Percentiles rank a stretch among this genome's conserved stretches.
Conservation (phyloP, 352 stramenopile genomes). For the Phytophthora boehmeriae region DNA sequence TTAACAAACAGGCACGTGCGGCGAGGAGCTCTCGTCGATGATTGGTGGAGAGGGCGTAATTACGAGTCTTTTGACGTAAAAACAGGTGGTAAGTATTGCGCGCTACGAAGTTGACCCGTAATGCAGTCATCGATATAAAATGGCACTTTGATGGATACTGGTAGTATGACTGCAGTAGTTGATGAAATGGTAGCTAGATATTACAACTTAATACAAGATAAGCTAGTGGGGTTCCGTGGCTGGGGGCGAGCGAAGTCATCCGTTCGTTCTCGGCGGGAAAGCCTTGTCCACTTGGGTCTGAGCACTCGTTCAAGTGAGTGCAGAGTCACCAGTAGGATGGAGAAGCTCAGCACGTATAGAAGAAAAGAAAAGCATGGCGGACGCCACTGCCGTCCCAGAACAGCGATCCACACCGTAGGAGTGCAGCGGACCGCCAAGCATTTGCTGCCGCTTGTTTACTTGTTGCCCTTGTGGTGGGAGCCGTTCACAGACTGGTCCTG, state of each 20-base stretch:
- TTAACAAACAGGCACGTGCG: constrained; percentile 23
- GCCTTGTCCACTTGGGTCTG: background rate
- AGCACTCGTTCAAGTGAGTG: background rate
- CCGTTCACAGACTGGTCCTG: constrained; percentile 38
- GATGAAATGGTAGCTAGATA: constrained; percentile 31
- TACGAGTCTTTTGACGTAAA: constrained; percentile 13
- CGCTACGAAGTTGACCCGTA: too few relatives aligned
- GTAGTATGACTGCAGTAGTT: constrained; percentile 4
- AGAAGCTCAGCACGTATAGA: constrained; percentile 20
- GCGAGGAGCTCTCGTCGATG: constrained; percentile 7
- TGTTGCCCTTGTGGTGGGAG: constrained; percentile 59
- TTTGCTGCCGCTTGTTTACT: constrained; percentile 24
- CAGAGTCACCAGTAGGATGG: background rate
- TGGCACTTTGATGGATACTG: too few relatives aligned
- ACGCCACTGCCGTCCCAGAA: background rate
- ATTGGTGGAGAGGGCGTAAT: constrained; percentile 25
- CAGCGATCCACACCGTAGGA: background rate
- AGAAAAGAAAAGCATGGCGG: constrained; percentile 11
- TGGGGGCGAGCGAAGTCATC: constrained; percentile 7
- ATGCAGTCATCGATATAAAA: too few relatives aligned
- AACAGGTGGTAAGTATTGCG: too few relatives aligned
- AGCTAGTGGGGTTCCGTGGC: constrained; percentile 19
- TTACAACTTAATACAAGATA: constrained; percentile 48
- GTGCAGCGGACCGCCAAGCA: background rate
- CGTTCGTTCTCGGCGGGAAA: constrained; percentile 15